Percentiles rank a stretch among this genome's conserved stretches.
These are phyloP conservation scores for Neoascochyta sp. DNA, from an alignment of 2,329 filamentous ascomycete species.

Conservation along the genomic window DNA sequence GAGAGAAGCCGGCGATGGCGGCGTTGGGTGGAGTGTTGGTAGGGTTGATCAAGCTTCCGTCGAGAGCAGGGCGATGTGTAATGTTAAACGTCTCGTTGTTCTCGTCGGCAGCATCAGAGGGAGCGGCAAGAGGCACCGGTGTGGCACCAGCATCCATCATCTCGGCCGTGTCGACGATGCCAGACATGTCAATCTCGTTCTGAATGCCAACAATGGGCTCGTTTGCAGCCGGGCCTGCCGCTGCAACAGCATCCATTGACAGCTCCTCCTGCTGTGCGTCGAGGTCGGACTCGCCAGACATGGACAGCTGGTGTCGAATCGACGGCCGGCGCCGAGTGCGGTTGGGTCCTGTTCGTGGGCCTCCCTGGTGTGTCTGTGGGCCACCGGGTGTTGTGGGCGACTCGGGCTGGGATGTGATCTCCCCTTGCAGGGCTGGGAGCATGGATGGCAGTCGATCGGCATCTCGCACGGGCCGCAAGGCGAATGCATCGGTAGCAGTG, in stretches of 20 bases:
- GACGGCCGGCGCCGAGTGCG: conserved; percentile 68
- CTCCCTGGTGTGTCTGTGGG: conserved; percentile 31
- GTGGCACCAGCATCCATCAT: conserved; percentile 69
- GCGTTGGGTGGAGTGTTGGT: conserved; percentile 59
- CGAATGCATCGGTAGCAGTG: conserved; percentile 62
- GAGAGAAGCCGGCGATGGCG: conserved; percentile 68
- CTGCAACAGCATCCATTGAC: conserved; percentile 71
- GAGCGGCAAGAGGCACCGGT: conserved; percentile 69
- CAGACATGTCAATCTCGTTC: conserved; percentile 77
- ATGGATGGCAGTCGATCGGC: conserved; percentile 81
- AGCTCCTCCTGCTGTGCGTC: conserved; percentile 82
- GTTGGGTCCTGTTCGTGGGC: conserved; percentile 46
- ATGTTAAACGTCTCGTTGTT: conserved; percentile 81
- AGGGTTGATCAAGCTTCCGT: conserved; percentile 76
- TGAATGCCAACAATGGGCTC: conserved; percentile 77
- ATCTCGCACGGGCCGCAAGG: conserved; percentile 77
- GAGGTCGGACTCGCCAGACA: conserved; percentile 74
- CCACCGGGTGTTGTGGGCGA: conserved; percentile 50
- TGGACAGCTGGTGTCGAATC: conserved; percentile 83
- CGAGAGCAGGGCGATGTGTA: conserved; percentile 76
- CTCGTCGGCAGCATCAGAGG: conserved; percentile 79
- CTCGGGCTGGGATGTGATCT: conserved; percentile 80
- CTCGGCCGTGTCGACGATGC: conserved; percentile 77
- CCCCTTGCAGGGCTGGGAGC: conserved; percentile 64
- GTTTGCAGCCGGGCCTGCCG: conserved; percentile 63